These are phyloP conservation scores for Onygenales sp. DNA, from an alignment of 2,329 filamentous ascomycete genomes.

Conservation along the genomic window DNA sequence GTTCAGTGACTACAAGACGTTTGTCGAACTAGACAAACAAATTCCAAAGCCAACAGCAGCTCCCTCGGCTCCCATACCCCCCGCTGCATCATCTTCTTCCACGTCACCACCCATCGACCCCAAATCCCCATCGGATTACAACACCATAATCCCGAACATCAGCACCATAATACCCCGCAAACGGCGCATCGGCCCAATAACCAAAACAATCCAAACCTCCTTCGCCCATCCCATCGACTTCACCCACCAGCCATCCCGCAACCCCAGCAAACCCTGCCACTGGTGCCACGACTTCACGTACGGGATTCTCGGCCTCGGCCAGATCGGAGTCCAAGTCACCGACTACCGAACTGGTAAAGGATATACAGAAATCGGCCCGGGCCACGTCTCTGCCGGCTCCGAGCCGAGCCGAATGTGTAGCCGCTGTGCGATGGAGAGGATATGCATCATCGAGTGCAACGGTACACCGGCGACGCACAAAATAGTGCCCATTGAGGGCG, in stretches of 20 bases:
- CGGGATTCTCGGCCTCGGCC: constrained; percentile 30
- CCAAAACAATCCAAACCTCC: constrained; percentile 24
- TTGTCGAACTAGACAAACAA: no score
- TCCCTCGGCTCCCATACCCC: background rate
- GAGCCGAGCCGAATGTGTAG: constrained; percentile 30
- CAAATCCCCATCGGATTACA: background rate
- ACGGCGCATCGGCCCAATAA: background rate
- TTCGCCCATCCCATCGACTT: constrained; percentile 34
- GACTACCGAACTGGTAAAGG: constrained; percentile 25
- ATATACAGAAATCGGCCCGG: constrained; percentile 29
- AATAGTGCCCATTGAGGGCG: constrained; percentile 17
- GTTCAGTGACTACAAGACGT: no score
- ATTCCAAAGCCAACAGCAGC: background rate
- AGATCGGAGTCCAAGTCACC: constrained; percentile 24
- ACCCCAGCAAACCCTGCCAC: constrained; percentile 21
- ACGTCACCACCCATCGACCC: background rate
- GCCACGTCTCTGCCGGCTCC: constrained; percentile 23
- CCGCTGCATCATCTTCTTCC: background rate
- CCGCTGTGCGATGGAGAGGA: constrained; percentile 24
- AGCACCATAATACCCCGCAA: background rate
- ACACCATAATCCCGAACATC: constrained; percentile 5
- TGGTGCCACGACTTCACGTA: constrained; percentile 33
- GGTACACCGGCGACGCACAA: constrained; percentile 15
- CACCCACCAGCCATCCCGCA: constrained; percentile 17
- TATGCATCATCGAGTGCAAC: constrained; percentile 27